phyloP scores from a whole-genome alignment of 192 early-diverging fungal species.

The Entophlyctis luteolus region DNA sequence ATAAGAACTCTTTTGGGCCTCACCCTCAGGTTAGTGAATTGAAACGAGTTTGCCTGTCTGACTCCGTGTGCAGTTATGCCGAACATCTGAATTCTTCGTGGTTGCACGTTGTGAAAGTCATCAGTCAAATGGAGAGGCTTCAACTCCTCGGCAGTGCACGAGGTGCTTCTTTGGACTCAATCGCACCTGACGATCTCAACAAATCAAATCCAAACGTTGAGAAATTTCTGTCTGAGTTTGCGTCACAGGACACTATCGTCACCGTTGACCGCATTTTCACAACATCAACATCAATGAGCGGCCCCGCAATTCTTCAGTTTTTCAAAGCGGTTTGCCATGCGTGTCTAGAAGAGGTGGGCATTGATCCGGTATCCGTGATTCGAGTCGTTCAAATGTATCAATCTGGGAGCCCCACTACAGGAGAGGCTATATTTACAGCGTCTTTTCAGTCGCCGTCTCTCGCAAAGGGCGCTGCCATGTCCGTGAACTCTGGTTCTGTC shows the following conservation, averaged over 20 bases:
- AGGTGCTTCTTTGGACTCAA: constrained; percentile 15
- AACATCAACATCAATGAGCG: constrained; percentile 71
- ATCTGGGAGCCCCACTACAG: constrained; percentile 12
- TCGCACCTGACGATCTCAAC: neutral
- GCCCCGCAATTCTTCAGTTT: constrained; percentile 82
- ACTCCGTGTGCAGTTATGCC: constrained; percentile 32
- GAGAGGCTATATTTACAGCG: constrained; percentile 4
- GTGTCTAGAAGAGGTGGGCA: constrained; percentile 80
- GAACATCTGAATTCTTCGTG: constrained; percentile 62
- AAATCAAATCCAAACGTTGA: constrained; percentile 34
- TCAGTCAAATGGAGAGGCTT: constrained; percentile 84
- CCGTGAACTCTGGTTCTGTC: neutral
- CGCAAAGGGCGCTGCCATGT: neutral
- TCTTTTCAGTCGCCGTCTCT: neutral
- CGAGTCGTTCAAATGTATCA: neutral
- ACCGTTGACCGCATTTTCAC: constrained; percentile 85
- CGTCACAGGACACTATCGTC: constrained; percentile 66
- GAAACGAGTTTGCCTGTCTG: neutral
- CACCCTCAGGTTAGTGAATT: constrained; percentile 40
- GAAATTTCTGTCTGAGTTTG: constrained; percentile 46
- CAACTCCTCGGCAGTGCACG: constrained; percentile 58
- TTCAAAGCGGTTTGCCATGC: constrained; percentile 78
- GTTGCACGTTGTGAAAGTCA: constrained; percentile 77
- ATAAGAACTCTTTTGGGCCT: constrained; percentile 81
- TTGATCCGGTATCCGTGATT: constrained; percentile 44